These are phyloP conservation scores for Thalassiosira delicatula DNA, from an alignment of 352 stramenopile species.

Conservation along the genomic window DNA sequence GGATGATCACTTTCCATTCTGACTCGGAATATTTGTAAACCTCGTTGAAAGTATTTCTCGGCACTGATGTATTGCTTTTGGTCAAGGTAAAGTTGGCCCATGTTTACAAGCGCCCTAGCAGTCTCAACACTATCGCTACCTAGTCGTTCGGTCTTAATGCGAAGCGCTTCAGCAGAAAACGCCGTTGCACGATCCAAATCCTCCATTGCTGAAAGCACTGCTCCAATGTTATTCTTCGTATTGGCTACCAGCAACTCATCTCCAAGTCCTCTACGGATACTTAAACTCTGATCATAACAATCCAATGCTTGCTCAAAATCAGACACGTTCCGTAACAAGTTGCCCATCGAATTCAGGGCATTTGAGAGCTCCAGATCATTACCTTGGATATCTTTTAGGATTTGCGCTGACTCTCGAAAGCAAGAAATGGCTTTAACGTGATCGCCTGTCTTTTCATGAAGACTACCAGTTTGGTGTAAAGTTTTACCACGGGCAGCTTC, in stretches of 20 bases:
- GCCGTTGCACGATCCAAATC: constrained; percentile 60
- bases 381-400: constrained; percentile 55
- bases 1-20: constrained; percentile 30
- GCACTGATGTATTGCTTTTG: constrained; percentile 48
- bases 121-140: constrained; percentile 58
- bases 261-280: constrained; percentile 52
- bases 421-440: constrained; percentile 55
- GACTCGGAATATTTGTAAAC: constrained; percentile 45
- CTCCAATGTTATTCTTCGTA: constrained; percentile 75
- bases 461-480: constrained; percentile 62
- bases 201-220: constrained; percentile 52
- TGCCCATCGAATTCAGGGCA: constrained; percentile 67
- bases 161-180: constrained; percentile 66
- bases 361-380: constrained; percentile 67
- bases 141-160: constrained; percentile 61
- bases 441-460: constrained; percentile 63
- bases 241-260: constrained; percentile 68
- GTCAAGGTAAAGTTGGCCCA: constrained; percentile 66
- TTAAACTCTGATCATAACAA: constrained; percentile 72
- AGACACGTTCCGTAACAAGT: constrained; percentile 50
- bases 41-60: constrained; percentile 62
- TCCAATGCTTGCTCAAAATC: constrained; percentile 67
- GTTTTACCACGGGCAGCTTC: constrained; percentile 52
- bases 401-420: constrained; percentile 62
- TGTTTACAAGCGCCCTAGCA: constrained; percentile 61